Percentiles rank a stretch among this genome's conserved stretches.
Evolutionary conservation across 1,139 yeast species (phyloP).

Genomic region (Pichia sp.): DNA sequence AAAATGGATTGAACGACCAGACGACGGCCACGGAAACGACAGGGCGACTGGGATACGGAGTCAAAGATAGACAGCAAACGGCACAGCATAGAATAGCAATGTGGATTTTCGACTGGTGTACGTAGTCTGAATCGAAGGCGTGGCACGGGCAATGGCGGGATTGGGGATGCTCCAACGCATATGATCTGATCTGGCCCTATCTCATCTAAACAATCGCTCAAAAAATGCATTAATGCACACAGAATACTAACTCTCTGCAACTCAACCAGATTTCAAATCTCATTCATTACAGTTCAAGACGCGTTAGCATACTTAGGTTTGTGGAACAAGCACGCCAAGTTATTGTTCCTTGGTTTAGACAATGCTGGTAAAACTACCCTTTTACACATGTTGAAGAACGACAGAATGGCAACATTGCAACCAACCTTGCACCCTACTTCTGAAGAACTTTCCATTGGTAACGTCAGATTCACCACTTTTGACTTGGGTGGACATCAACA

Average conservation of each 20-base stretch:
- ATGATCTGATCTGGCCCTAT: no score
- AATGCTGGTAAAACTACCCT: slow-evolving; percentile 98
- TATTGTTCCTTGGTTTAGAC: slow-evolving; percentile 91
- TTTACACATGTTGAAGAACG: slow-evolving; percentile 95
- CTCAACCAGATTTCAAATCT: background rate
- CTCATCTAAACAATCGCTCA: no score
- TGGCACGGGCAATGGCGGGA: no score
- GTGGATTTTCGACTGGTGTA: slow-evolving; percentile 57
- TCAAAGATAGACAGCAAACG: no score
- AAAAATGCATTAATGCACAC: no score
- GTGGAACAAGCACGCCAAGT: slow-evolving; percentile 97
- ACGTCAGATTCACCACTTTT: slow-evolving; percentile 93
- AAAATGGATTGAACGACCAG: no score
- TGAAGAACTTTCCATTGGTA: slow-evolving; percentile 95
- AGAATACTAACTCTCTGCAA: no score
- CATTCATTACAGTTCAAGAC: slow-evolving; percentile 59
- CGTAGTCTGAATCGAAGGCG: no score
- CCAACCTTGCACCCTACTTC: slow-evolving; percentile 99
- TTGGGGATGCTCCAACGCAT: no score
- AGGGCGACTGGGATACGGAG: no score
- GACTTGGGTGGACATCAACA: slow-evolving; percentile 98
- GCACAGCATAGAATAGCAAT: no score
- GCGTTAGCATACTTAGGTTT: slow-evolving; percentile 89
- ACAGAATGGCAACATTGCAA: slow-evolving; percentile 93
- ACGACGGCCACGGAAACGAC: no score